Percentiles rank a stretch among this genome's conserved stretches.
These are phyloP conservation scores for Chrysoporthe puriensis DNA, from an alignment of 2,329 filamentous ascomycete species.

Conservation along the genomic window DNA sequence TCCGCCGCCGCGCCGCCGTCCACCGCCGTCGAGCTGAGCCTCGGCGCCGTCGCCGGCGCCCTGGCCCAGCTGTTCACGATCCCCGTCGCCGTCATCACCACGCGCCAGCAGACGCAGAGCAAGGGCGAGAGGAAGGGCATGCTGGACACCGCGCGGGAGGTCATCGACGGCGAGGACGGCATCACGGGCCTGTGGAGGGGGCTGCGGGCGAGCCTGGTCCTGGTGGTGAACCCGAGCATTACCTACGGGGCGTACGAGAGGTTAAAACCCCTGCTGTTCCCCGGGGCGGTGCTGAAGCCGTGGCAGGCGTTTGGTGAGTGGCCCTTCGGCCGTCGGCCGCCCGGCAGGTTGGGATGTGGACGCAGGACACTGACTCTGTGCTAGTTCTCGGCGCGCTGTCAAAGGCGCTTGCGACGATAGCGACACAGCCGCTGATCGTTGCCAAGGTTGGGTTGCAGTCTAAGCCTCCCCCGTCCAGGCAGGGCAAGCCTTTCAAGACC, in stretches of 20 bases:
- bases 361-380: conserved; percentile 5
- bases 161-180: conserved; percentile 88
- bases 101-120: conserved; percentile 89
- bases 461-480: conserved; percentile 79
- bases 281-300: conserved; percentile 71
- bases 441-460: conserved; percentile 97
- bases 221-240: conserved; percentile 95
- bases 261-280: conserved; percentile 76
- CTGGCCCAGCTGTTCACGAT: conserved; percentile 96
- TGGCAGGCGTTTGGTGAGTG: conserved; percentile 89
- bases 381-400: conserved; percentile 89
- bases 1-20: conserved; percentile 59
- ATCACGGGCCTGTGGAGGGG: conserved; percentile 90
- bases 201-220: conserved; percentile 90
- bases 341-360: not conserved
- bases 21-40: conserved; percentile 78
- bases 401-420: conserved; percentile 88
- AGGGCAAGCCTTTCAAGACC: conserved; percentile 90
- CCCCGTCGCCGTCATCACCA: conserved; percentile 92
- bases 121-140: conserved; percentile 85
- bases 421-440: conserved; percentile 93
- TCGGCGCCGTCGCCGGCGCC: conserved; percentile 87
- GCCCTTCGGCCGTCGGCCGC: not conserved
- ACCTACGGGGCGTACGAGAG: conserved; percentile 97
- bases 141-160: conserved; percentile 84